A percentile compares a stretch with the other conserved stretches of the same genome.
Conservation (phyloP, 306 rosid genomes). For the Cucurbita argyrosperma region DNA sequence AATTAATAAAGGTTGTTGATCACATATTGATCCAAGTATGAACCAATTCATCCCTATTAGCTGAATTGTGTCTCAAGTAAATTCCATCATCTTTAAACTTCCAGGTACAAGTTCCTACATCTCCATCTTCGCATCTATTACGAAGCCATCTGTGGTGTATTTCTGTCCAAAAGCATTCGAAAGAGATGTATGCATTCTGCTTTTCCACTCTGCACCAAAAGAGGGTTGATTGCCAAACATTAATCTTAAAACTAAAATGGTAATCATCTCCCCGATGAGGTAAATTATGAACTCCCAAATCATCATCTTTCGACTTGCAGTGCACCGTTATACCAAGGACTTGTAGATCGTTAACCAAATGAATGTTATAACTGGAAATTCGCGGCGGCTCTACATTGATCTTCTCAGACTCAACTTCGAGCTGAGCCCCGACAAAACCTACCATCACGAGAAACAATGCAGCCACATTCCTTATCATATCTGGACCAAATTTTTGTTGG, state of each 20-base stretch:
- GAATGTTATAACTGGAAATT: not conserved
- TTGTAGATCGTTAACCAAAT: not conserved
- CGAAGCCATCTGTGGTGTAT: not conserved
- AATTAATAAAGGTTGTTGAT: too few relatives aligned
- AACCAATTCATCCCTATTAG: not conserved
- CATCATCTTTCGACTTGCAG: conserved; percentile 2
- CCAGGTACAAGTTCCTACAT: not conserved
- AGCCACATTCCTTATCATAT: not conserved
- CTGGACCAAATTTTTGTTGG: not conserved
- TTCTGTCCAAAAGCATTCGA: too few relatives aligned
- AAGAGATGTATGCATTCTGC: too few relatives aligned
- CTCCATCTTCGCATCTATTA: not conserved
- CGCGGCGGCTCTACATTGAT: not conserved
- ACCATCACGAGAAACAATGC: not conserved
- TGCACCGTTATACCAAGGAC: not conserved
- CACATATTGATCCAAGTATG: not conserved
- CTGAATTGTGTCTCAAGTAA: not conserved
- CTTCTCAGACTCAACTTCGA: not conserved
- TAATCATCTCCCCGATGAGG: not conserved
- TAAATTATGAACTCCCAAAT: not conserved
- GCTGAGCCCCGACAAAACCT: not conserved
- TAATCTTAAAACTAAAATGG: too few relatives aligned
- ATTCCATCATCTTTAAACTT: not conserved
- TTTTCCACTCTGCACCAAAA: too few relatives aligned
- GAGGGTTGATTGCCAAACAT: too few relatives aligned